These are phyloP conservation scores for Fusarium pseudoanthophilum DNA, from an alignment of 2,329 filamentous ascomycete genomes.

Conservation along the genomic window DNA sequence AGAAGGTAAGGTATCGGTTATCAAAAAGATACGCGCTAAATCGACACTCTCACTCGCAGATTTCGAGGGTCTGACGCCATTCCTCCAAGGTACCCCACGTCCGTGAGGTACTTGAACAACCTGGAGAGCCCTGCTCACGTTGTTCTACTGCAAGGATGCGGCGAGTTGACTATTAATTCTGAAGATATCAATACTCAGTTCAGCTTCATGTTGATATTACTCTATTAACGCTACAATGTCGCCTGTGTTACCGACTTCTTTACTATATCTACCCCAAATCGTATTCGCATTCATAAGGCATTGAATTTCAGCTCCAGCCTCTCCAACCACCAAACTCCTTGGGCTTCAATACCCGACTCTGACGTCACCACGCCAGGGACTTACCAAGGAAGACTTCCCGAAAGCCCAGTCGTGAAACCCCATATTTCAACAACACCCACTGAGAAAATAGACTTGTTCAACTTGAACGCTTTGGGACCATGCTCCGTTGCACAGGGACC, in stretches of 20 bases:
- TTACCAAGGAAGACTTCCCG: constrained; percentile 16
- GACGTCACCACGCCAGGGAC: constrained; percentile 26
- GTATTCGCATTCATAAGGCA: background rate
- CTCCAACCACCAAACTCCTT: constrained; percentile 1
- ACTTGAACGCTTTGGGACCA: background rate
- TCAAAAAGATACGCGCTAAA: constrained; percentile 28
- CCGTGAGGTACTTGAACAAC: constrained; percentile 27
- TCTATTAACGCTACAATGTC: too few species aligned
- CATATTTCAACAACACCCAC: background rate
- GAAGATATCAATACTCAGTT: background rate
- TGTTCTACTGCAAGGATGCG: constrained; percentile 8
- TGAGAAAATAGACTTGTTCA: constrained; percentile 1
- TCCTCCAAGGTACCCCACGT: constrained; percentile 12
- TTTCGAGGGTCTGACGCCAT: constrained; percentile 30
- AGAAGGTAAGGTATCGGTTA: constrained; percentile 18
- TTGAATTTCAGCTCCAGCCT: background rate
- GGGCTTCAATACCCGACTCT: constrained; percentile 18
- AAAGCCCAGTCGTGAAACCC: constrained; percentile 13
- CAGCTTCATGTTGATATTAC: background rate
- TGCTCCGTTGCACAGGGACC: background rate
- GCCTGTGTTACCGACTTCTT: background rate
- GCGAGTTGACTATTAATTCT: background rate
- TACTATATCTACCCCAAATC: background rate
- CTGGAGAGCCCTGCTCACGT: constrained; percentile 4
- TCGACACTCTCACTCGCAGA: constrained; percentile 3